Conservation (phyloP, 331 rosid genomes). For the Malus hybrid region DNA sequence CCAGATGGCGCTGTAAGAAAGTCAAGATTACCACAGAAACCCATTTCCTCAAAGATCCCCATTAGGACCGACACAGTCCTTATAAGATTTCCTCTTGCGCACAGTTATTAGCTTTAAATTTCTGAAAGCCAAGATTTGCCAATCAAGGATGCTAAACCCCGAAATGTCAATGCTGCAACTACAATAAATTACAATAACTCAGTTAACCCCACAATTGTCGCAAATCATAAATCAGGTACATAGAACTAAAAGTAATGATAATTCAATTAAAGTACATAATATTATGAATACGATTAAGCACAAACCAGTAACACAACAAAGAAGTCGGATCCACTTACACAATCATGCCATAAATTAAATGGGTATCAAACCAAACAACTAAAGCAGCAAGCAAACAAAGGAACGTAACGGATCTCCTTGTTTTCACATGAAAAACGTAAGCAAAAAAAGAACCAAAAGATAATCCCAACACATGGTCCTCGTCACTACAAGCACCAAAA, state of each 20-base stretch:
- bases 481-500: background rate
- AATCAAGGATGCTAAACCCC: background rate
- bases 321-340: background rate
- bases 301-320: background rate
- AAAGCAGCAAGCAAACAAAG: background rate
- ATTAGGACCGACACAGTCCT: background rate
- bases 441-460: background rate
- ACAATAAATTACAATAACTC: background rate
- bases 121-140: background rate
- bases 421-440: background rate
- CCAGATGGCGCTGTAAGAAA: slow-evolving; percentile 11
- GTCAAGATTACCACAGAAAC: slow-evolving; percentile 19
- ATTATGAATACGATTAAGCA: background rate
- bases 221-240: slow-evolving; percentile 1
- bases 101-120: background rate
- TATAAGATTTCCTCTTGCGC: background rate
- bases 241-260: slow-evolving; percentile 2
- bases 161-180: background rate
- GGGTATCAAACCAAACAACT: background rate
- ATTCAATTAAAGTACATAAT: background rate
- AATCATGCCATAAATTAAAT: background rate
- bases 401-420: background rate
- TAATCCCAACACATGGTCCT: background rate
- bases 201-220: background rate
- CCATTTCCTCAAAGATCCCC: slow-evolving; percentile 26